Base-by-base conservation (phyloP, 1,284 basidiomycete species). In the Ganoderma sinense region DNA sequence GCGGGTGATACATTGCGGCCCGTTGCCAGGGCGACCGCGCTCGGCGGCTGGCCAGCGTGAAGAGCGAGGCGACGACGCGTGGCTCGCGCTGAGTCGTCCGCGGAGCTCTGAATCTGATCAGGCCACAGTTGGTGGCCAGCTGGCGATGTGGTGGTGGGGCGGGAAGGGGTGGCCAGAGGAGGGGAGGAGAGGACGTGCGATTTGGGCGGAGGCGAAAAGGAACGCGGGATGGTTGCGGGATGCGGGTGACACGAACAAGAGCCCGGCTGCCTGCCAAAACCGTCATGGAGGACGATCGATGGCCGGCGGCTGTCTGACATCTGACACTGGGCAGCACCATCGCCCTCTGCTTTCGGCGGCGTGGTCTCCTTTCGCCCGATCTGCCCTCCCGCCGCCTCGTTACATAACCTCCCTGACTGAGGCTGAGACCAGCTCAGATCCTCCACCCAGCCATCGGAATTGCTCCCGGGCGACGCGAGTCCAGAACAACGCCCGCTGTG, bases 1-100 rank as follows among this genome's bases (percentile, higher is more conserved):
- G 48, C 23, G 48, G 59, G 60, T 67, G 66, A 67, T 67, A 67
- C 66, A 67, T 67, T 67, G 59, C 66, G 60, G 59, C 40, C 31
- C 20, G 66, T 67, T 62, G 36, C 53, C 66, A 67, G 16, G 62
- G 41, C 66, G 31, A 68, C 59, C 16, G 23, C 39, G 59, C 13
- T 26, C 14, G 59, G n/a, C 53, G 53, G 53, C 53, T 56, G 53
- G 36, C 36, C 36, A 56, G 53, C 29, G 53, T 56, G 53, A 29
- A 56, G 26, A 23, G 53, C n/a, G 45, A 48, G 26, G 31, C 23
- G 26, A 56, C 23, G 26, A 18, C n/a, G 36, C 58, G 23, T 40
- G 58, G 58, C 58, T 39, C 36, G 58, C 58, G 31, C 33, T 48
- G 45, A 51, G 48, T 26, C 48, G 48, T 51, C 48, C 23, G 23